These are phyloP conservation scores for Paxillus involutus DNA, from an alignment of 768 basidiomycete species.

Conservation along the genomic window DNA sequence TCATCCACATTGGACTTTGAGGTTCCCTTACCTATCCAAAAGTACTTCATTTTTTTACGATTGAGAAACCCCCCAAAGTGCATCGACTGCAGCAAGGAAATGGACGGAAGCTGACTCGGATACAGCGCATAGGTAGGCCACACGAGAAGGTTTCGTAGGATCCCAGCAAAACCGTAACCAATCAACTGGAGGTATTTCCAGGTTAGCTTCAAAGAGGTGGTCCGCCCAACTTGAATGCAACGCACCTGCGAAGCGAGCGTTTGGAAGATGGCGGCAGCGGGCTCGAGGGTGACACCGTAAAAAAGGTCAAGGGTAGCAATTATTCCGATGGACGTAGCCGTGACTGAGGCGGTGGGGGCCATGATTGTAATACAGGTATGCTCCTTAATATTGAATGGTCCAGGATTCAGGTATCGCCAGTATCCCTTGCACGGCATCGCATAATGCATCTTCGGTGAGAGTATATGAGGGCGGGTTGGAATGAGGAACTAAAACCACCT, in stretches of 20 bases:
- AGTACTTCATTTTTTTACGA: conserved; percentile 49
- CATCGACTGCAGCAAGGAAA: conserved; percentile 51
- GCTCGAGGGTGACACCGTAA: conserved; percentile 42
- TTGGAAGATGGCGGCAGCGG: no score
- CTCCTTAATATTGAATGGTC: conserved; percentile 63
- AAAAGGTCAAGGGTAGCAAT: conserved; percentile 60
- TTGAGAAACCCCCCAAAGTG: conserved; percentile 53
- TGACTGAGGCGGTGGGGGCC: conserved; percentile 29
- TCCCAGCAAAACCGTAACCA: conserved; percentile 39
- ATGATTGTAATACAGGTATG: conserved; percentile 65
- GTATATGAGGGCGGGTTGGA: background rate
- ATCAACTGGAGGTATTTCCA: conserved; percentile 28
- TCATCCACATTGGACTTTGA: background rate
- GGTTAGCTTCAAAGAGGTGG: background rate
- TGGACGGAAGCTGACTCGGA: conserved; percentile 50
- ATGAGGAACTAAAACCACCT: conserved; percentile 30
- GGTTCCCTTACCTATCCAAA: conserved; percentile 47
- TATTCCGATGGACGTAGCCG: conserved; percentile 57
- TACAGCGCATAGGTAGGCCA: conserved; percentile 57
- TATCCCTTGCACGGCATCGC: conserved; percentile 9
- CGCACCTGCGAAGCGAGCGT: conserved; percentile 47
- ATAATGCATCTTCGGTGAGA: conserved; percentile 10
- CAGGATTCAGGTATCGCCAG: conserved; percentile 62
- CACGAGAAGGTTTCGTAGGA: conserved; percentile 46
- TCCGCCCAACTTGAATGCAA: background rate